Evolutionary conservation across 2,329 filamentous ascomycete species (phyloP).

Genomic region (Fusarium lateritium): DNA sequence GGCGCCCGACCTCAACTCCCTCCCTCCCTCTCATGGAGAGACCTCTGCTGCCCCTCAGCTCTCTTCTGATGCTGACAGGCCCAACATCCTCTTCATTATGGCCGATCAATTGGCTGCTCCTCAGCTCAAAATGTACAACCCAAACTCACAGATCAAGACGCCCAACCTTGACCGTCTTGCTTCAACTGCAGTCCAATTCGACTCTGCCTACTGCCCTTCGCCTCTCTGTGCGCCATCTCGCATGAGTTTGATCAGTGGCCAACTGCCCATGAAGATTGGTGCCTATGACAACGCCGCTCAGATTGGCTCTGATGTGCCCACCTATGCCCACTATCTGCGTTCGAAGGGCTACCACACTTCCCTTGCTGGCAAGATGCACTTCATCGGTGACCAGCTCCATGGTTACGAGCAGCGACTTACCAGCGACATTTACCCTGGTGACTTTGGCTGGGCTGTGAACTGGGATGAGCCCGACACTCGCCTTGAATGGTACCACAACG

Average conservation of each 20-base stretch:
- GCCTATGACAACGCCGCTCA: conserved; percentile 93
- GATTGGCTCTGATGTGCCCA: conserved; percentile 86
- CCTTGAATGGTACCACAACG: conserved; percentile 97
- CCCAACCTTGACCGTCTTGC: conserved; percentile 90
- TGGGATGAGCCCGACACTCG: conserved; percentile 92
- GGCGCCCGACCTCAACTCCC: conserved; percentile 82
- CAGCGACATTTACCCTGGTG: conserved; percentile 95
- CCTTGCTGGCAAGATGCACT: conserved; percentile 97
- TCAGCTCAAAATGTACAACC: conserved; percentile 92
- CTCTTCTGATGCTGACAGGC: conserved; percentile 50
- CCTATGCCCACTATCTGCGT: conserved; percentile 92
- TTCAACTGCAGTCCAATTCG: conserved; percentile 86
- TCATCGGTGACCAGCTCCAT: conserved; percentile 94
- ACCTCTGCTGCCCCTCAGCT: conserved; percentile 38
- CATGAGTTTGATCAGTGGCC: conserved; percentile 94
- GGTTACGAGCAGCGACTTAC: conserved; percentile 94
- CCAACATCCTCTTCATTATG: conserved; percentile 84
- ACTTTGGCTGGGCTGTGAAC: conserved; percentile 95
- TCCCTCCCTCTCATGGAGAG: conserved; percentile 67
- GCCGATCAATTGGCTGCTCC: conserved; percentile 95
- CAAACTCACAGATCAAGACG: conserved; percentile 89
- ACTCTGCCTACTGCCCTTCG: conserved; percentile 94
- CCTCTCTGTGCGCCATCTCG: conserved; percentile 93
- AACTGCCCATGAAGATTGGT: conserved; percentile 91
- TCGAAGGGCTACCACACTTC: conserved; percentile 89